Evolutionary conservation across 208 protist genomes (phyloP), one percentile per base, ranked within the genome.

Genomic region (Trypanosomatidae sp.): DNA sequence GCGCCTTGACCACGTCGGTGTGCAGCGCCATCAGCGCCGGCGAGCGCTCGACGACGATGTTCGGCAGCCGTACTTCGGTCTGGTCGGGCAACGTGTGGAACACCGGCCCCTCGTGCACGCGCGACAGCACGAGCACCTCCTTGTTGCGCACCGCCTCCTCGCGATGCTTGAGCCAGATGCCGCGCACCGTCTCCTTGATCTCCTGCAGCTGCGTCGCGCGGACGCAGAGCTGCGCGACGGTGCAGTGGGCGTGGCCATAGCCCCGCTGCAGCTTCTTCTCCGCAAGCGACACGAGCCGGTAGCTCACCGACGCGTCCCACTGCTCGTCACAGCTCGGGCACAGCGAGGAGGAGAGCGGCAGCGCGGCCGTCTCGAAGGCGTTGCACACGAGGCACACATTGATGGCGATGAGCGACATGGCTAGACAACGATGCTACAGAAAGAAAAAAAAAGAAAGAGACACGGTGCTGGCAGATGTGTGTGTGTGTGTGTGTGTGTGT

Each of bases 181-280:
- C 39, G 20, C 65, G 60, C 28, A 77, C 68, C 19, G 49, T 46
- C 18, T 67, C 54, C 20, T 66, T 63, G 10, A 88, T 21, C 1
- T 49, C 53, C 40, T 61, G 58, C 15, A 85, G 19, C 20, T 74
- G 61, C n/a, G 66, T 56, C n/a, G 67, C 56, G 3, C 58, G 67
- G 24, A 78, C 57, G 41, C 70, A 77, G 18, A 84, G 52, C 46
- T 83, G 79, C 30, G 66, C 69, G 15, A 88, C 33, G 6, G 74
- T 81, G 60, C 79, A 88, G 61, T 88, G 79, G 1, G 74, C 56
- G 50, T 88, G 65, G 23, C 71, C 79, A 41, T 66, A 64, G 16
- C 66, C 66, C 10, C 58, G 33, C 26, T 60, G 53, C 10, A 63
- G 52, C 30, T 64, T 71, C 46, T 70, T 81, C 60, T 88, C 54